These are phyloP conservation scores for Claviceps pazoutovae DNA, from an alignment of 2,329 filamentous ascomycete genomes.

Conservation along the genomic window DNA sequence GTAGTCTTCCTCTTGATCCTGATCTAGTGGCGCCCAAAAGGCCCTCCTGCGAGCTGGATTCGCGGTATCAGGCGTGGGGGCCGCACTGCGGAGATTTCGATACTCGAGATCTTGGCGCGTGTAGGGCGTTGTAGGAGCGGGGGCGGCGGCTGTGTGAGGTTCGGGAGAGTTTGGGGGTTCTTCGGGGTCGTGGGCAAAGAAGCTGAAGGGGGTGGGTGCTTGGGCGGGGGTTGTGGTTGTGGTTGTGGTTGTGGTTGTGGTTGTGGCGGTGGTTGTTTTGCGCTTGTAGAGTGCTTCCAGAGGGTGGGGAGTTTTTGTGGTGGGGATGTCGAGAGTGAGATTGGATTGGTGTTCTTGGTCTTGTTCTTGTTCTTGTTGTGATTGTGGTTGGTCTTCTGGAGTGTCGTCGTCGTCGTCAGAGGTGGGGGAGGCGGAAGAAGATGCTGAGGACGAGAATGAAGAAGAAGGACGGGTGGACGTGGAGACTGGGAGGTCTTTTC, in stretches of 20 bases:
- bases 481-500: neutral
- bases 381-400: neutral
- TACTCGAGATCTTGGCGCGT: constrained; percentile 65
- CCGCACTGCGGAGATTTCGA: constrained; percentile 68
- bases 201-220: constrained; percentile 47
- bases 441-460: neutral
- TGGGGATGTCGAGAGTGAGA: constrained; percentile 43
- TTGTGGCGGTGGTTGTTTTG: constrained; percentile 20
- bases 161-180: constrained; percentile 30
- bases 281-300: constrained; percentile 88
- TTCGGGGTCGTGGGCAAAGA: constrained; percentile 48
- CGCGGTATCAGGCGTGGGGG: constrained; percentile 88
- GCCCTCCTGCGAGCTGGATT: constrained; percentile 52
- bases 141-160: constrained; percentile 9
- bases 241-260: constrained; percentile 9
- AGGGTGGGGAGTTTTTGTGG: constrained; percentile 50
- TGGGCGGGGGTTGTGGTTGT: constrained; percentile 24
- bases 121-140: constrained; percentile 58
- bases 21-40: constrained; percentile 34
- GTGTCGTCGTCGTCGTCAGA: neutral
- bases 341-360: constrained; percentile 16
- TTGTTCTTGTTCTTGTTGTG: neutral
- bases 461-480: neutral
- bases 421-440: neutral
- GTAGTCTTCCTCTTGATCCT: constrained; percentile 17